These are phyloP conservation scores for Limtongozyma cylindracea DNA, from an alignment of 805 yeast genomes.

Conservation along the genomic window DNA sequence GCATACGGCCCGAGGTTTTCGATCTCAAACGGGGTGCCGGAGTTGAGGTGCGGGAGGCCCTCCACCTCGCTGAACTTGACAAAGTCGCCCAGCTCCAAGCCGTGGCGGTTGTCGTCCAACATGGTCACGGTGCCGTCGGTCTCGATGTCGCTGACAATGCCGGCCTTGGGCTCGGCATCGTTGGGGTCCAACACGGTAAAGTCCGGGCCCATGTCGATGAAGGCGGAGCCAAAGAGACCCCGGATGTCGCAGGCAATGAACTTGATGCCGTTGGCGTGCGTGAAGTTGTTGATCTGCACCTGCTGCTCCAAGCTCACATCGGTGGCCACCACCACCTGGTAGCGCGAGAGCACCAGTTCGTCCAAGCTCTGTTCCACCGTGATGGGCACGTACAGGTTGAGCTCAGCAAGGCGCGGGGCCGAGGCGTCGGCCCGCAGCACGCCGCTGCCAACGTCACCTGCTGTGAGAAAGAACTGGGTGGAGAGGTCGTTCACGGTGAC, in stretches of 20 bases:
- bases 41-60: constrained; percentile 54
- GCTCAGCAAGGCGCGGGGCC: constrained; percentile 44
- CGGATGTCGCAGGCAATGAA: constrained; percentile 63
- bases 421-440: constrained; percentile 50
- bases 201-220: constrained; percentile 71
- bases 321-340: constrained; percentile 72
- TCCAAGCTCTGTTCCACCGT: constrained; percentile 30
- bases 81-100: constrained; percentile 74
- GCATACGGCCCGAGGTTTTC: constrained; percentile 91
- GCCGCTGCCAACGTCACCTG: constrained; percentile 57
- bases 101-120: constrained; percentile 81
- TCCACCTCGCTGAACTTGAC: constrained; percentile 72
- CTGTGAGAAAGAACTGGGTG: constrained; percentile 64
- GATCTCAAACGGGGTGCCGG: constrained; percentile 48
- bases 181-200: constrained; percentile 66
- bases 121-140: constrained; percentile 77
- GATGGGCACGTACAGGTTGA: constrained; percentile 80
- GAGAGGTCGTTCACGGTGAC: constrained; percentile 53
- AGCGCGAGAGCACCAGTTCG: constrained; percentile 25
- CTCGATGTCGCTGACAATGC: constrained; percentile 80
- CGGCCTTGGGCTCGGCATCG: constrained; percentile 81
- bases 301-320: constrained; percentile 49
- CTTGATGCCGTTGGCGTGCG: constrained; percentile 51
- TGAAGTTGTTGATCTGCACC: constrained; percentile 43
- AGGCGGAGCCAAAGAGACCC: constrained; percentile 74